Base-by-base conservation (phyloP, 331 rosid species). In the Telfairia occidentalis region DNA sequence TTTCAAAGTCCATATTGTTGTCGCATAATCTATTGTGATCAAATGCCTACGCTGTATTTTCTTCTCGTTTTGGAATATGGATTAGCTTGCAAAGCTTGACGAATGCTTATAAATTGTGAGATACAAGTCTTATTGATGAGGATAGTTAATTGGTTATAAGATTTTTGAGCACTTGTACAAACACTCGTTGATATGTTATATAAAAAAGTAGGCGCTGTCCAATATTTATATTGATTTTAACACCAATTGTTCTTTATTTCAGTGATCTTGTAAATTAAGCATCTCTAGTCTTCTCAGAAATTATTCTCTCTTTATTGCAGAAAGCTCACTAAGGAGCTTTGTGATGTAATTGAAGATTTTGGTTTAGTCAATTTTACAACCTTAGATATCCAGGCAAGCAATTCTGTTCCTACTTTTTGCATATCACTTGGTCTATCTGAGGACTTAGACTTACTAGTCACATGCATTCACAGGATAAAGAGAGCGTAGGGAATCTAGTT, bases 311-410 rank as follows among this genome's bases (percentile, higher is more conserved):
- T 16, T 23, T 46, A 16, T 81, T 89, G 86, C 92, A 94, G 98
- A 86, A 94, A 94, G 85, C 96, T 94, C 71, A 94, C 97, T 3
- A 88, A 94, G 85, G 96, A 88, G 87, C 87, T 94, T 59, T 94
- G 98, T 82, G 97, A 86, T 46, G 95, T 94, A 42, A 32, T 94
- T 75, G 98, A 94, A 59, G 78, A 86, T 81, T 91, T 30, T 69
- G 35, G 92, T 81, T 82, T 86, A 64, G 98, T 94, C 81, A 86
- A 77, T 73, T 94, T 94, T 83, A 60, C 98, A 43, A 91, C 98
- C 77, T 87, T 93, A 67, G 97, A 93, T 85, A 91, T 93, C 79
- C 98, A 90, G 98, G 98, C 82, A 79, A 48, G 82, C 60, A 19
- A 37, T 53, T 54, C 40, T 23, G 9, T 74, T 49, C 75, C 21